Percentiles rank a stretch among this genome's conserved stretches.
Conservation (phyloP, 1,284 basidiomycete genomes). For the Austroboletus rostrupii region DNA sequence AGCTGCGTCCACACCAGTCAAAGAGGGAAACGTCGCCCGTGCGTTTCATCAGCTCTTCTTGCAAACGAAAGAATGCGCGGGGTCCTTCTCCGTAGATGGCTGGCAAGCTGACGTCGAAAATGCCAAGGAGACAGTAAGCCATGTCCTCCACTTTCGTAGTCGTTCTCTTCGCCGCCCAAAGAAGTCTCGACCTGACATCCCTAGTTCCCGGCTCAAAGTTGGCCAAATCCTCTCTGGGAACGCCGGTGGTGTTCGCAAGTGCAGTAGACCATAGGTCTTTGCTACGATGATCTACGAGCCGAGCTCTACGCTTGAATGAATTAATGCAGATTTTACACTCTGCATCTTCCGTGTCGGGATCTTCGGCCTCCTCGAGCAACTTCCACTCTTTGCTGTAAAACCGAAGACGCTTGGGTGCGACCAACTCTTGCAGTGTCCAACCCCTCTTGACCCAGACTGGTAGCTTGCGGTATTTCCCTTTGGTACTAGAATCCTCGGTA, state of each 20-base stretch:
- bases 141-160: slow-evolving; percentile 26
- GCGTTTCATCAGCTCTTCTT: slow-evolving; percentile 28
- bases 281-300: slow-evolving; percentile 17
- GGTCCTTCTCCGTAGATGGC: slow-evolving; percentile 22
- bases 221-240: slow-evolving; percentile 10
- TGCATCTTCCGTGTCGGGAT: slow-evolving; percentile 13
- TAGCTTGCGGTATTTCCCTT: slow-evolving; percentile 2
- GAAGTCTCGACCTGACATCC: slow-evolving; percentile 17
- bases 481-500: background rate
- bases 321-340: slow-evolving; percentile 11
- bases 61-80: slow-evolving; percentile 26
- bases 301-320: slow-evolving; percentile 21
- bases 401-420: slow-evolving; percentile 23
- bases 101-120: slow-evolving; percentile 24
- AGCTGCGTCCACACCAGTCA: slow-evolving; percentile 30
- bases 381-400: slow-evolving; percentile 27
- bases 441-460: slow-evolving; percentile 24
- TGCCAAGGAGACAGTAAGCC: slow-evolving; percentile 27
- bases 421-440: slow-evolving; percentile 28
- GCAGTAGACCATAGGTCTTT: slow-evolving; percentile 12
- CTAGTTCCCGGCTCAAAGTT: slow-evolving; percentile 15
- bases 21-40: slow-evolving; percentile 25
- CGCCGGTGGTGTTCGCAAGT: slow-evolving; percentile 10
- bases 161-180: slow-evolving; percentile 18
- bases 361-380: slow-evolving; percentile 22